phyloP scores from a whole-genome alignment of 352 stramenopile species.

The Globisporangium yorkense region DNA sequence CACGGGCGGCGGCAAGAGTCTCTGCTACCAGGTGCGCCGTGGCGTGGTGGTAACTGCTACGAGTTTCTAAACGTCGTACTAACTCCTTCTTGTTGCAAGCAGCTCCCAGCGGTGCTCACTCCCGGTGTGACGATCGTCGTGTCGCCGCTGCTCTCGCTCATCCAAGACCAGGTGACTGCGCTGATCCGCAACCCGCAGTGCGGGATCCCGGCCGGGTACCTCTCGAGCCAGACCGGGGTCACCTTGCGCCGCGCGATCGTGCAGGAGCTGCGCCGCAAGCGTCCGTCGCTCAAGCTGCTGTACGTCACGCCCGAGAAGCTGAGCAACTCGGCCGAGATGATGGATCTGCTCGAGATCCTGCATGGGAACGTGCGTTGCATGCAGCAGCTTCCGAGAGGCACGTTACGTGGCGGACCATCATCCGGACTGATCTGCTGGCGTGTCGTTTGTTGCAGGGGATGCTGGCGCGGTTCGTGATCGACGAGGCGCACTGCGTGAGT shows the following conservation, averaged over 20 bases:
- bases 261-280: conserved; percentile 75
- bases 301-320: conserved; percentile 97
- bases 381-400: background rate
- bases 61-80: background rate
- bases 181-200: conserved; percentile 57
- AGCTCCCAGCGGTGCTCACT: conserved; percentile 53
- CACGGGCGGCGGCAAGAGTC: conserved; percentile 87
- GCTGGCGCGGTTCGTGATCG: conserved; percentile 93
- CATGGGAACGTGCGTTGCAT: conserved; percentile 28
- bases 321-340: conserved; percentile 65
- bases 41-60: conserved; percentile 6
- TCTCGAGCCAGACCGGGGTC: conserved; percentile 71
- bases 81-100: background rate
- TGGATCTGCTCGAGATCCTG: conserved; percentile 48
- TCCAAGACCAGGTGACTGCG: conserved; percentile 90
- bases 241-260: conserved; percentile 60
- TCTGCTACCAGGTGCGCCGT: conserved; percentile 88
- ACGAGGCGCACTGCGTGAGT: conserved; percentile 89
- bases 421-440: background rate
- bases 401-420: background rate
- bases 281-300: conserved; percentile 80
- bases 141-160: conserved; percentile 91
- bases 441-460: conserved; percentile 30
- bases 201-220: conserved; percentile 61
- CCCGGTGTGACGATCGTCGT: conserved; percentile 90